phyloP scores from a whole-genome alignment of 78 protist genomes.

The Dictyostelium citrinum region DNA sequence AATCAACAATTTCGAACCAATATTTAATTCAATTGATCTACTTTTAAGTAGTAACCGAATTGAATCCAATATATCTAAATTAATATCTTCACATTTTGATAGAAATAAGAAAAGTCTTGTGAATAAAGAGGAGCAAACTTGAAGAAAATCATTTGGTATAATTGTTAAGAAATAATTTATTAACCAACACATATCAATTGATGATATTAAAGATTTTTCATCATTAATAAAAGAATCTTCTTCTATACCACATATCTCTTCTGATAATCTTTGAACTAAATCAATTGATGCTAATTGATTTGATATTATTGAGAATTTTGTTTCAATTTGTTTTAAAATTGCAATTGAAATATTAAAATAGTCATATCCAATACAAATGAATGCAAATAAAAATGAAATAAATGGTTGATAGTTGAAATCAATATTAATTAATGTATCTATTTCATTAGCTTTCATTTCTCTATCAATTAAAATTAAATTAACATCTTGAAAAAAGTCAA shows the following conservation, averaged over 20 bases:
- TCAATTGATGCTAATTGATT: background rate
- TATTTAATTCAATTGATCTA: background rate
- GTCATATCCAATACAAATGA: background rate
- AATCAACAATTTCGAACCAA: background rate
- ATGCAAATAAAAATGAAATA: background rate
- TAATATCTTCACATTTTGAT: background rate
- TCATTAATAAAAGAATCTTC: background rate
- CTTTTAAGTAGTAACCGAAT: background rate
- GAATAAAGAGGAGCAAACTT: background rate
- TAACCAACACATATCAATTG: background rate
- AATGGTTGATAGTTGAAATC: background rate
- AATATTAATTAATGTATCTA: background rate
- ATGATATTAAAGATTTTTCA: background rate
- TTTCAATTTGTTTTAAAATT: background rate
- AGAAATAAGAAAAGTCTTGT: background rate
- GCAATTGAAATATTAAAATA: background rate
- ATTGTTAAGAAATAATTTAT: background rate
- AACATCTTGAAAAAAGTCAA: background rate
- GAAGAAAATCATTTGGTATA: background rate
- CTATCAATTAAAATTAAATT: background rate
- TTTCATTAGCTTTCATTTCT: background rate
- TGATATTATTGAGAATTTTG: background rate
- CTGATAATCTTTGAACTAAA: background rate
- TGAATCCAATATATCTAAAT: background rate
- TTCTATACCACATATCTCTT: background rate